These are phyloP conservation scores for Meyerozyma guilliermondii DNA, from an alignment of 1,139 yeast genomes.

Conservation along the genomic window DNA sequence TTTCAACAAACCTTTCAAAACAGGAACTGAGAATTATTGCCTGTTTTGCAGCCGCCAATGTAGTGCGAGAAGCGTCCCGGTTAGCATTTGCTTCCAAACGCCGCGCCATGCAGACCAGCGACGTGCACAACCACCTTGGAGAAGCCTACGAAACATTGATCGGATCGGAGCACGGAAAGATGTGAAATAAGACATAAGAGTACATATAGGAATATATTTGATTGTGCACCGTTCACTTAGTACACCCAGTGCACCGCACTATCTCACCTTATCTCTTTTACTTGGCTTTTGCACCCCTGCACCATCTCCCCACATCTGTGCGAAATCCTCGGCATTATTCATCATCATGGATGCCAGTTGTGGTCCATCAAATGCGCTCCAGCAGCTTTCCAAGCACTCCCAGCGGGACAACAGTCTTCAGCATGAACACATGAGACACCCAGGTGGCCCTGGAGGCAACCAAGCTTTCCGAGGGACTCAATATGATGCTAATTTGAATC, in stretches of 20 bases:
- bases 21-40: slow-evolving; percentile 25
- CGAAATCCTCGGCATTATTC: neutral
- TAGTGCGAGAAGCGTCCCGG: slow-evolving; percentile 62
- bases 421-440: slow-evolving; percentile 12
- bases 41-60: slow-evolving; percentile 66
- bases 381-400: slow-evolving; percentile 19
- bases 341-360: slow-evolving; percentile 9
- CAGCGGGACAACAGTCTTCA: slow-evolving; percentile 21
- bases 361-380: slow-evolving; percentile 21
- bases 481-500: slow-evolving; percentile 27
- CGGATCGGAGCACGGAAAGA: slow-evolving; percentile 14
- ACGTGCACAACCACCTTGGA: slow-evolving; percentile 66
- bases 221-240: no score
- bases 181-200: no score
- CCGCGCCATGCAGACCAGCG: slow-evolving; percentile 82
- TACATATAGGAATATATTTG: no score
- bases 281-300: no score
- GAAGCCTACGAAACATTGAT: slow-evolving; percentile 55
- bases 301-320: neutral
- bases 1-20: neutral
- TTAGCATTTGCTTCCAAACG: slow-evolving; percentile 64
- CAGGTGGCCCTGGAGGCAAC: slow-evolving; percentile 5
- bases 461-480: slow-evolving; percentile 7
- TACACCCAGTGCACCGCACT: no score
- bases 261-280: no score